These are phyloP conservation scores for Eucalyptus microcorys DNA, from an alignment of 345 rosid species.

Conservation along the genomic window DNA sequence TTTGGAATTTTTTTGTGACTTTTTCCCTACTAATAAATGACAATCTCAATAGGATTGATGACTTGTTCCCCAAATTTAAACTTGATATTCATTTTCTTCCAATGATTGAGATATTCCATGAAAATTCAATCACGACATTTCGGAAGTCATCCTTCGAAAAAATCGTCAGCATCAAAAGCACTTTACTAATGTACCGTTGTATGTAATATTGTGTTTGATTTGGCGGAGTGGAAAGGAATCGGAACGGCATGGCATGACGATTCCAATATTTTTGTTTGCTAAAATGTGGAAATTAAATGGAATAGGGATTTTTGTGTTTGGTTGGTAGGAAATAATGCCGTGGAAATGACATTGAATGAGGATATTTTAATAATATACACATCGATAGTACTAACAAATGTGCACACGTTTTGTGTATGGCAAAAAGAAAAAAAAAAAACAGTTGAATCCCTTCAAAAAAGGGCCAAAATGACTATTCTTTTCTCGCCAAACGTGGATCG, in stretches of 20 bases:
- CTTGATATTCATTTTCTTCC: background rate
- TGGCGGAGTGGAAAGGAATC: background rate
- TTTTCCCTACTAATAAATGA: background rate
- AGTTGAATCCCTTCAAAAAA: no score
- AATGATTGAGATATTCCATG: background rate
- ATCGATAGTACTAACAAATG: no score
- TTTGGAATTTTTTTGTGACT: no score
- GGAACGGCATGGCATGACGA: background rate
- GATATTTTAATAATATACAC: background rate
- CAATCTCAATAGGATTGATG: background rate
- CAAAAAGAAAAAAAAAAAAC: background rate
- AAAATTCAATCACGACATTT: background rate
- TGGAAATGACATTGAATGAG: background rate
- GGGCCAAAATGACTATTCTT: background rate
- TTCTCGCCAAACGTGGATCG: background rate
- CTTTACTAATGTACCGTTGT: background rate
- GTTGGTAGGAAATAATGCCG: background rate
- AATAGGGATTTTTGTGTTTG: background rate
- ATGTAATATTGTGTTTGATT: background rate
- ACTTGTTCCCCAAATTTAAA: background rate
- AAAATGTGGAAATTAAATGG: background rate
- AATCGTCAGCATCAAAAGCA: background rate
- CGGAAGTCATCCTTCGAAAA: background rate
- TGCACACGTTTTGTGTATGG: background rate
- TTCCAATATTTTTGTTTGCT: background rate